Evolutionary conservation across 2,329 filamentous ascomycete species (phyloP), one percentile per base, ranked within the genome.

Genomic region (Sphaerulina vaccinii): DNA sequence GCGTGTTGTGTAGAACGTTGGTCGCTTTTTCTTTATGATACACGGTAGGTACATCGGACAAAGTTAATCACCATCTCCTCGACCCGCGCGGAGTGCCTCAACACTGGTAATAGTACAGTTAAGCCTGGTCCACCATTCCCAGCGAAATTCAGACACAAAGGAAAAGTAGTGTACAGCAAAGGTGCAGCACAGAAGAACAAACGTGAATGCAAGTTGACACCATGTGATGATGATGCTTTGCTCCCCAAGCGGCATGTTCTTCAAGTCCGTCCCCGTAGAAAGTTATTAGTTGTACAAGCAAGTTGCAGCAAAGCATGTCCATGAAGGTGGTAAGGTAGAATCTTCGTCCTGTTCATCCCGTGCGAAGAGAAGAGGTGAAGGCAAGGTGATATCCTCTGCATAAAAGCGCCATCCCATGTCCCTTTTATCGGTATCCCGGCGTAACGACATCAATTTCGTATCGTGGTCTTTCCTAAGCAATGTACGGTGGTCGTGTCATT

Each of bases 371-470:
- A 49, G 36, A n/a, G 27, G 27, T 3, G 5, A 23, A 23, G 18
- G 18, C 15, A 18, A 11, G 38, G 23, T 38, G 40, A 27, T 22
- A 15, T 29, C 39, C 22, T 35, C 37, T 18, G 35, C 46, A 41
- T 21, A 27, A 38, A 38, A 46, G 43, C 49, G 40, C 43, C 43
- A 47, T 47, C 49, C 49, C 49, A 52, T 47, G 15, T 15, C 39
- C 43, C 36, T 41, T 44, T 47, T 45, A 32, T 27, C 42, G 43
- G 42, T 47, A 52, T 52, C 43, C 49, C 49, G 49, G 49, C 49
- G 49, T 52, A 44, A 47, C 49, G 49, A 52, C 49, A 41, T 52
- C 36, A 52, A 41, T 35, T 52, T 52, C 49, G 49, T 52, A 52
- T 45, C 42, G 43, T 47, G 43, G 23, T 23, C 10, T 24, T 33